phyloP scores from a whole-genome alignment of 305 asterid species.

The Ilex paraguariensis region DNA sequence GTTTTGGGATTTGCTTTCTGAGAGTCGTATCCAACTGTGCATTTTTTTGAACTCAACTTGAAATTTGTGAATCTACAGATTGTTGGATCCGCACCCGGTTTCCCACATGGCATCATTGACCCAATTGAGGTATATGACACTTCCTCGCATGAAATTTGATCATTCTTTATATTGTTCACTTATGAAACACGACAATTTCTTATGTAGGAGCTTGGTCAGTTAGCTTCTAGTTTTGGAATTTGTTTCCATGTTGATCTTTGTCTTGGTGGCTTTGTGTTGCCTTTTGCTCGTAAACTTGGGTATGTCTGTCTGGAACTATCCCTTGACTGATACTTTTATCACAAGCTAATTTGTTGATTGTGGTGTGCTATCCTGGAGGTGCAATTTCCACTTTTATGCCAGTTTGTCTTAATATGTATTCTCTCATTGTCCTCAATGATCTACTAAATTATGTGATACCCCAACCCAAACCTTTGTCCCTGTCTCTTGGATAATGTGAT shows the following conservation, averaged over 20 bases:
- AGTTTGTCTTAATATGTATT: too few species aligned
- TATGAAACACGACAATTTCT: constrained; percentile 15
- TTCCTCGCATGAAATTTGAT: constrained; percentile 6
- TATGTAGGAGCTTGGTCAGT: constrained; percentile 86
- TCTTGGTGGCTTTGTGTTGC: constrained; percentile 97
- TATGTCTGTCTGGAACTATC: constrained; percentile 26
- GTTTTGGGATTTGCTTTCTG: neutral
- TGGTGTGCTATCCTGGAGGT: neutral
- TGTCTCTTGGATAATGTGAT: too few species aligned
- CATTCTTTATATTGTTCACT: constrained; percentile 19
- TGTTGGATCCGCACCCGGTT: constrained; percentile 99
- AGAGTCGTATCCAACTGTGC: constrained; percentile 4
- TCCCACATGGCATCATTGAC: constrained; percentile 97
- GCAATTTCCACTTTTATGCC: too few species aligned
- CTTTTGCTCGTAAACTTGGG: constrained; percentile 99
- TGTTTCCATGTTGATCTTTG: constrained; percentile 98
- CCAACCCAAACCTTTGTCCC: too few species aligned
- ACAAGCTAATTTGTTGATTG: neutral
- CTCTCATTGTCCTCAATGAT: too few species aligned
- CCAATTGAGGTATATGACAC: constrained; percentile 79
- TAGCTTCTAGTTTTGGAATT: constrained; percentile 56
- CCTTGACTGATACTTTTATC: neutral
- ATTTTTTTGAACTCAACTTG: neutral
- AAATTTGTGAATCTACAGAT: constrained; percentile 46
- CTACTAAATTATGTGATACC: too few species aligned